A percentile compares a stretch with the other conserved stretches of the same genome.
phyloP scores from a whole-genome alignment of 192 early-diverging fungal genomes.

The Oehlia diaphana region DNA sequence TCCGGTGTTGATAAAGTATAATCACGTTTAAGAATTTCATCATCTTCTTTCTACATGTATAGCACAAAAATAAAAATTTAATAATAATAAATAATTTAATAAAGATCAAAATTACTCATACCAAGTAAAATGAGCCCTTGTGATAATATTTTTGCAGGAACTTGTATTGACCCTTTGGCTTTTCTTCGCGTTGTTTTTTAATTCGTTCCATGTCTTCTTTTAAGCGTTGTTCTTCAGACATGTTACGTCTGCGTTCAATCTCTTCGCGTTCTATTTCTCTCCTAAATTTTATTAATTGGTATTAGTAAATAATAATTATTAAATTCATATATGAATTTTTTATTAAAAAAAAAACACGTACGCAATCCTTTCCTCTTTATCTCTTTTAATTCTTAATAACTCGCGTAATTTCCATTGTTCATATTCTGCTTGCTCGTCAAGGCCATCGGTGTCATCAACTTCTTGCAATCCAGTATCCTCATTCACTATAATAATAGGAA shows the following conservation, averaged over 20 bases:
- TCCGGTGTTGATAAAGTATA: constrained; percentile 73
- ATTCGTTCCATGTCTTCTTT: constrained; percentile 70
- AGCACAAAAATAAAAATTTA: neutral
- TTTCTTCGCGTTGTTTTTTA: constrained; percentile 54
- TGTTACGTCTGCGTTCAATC: constrained; percentile 70
- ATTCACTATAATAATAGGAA: constrained; percentile 38
- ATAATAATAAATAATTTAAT: neutral
- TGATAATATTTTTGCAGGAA: constrained; percentile 85
- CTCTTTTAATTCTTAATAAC: constrained; percentile 83
- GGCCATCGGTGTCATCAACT: constrained; percentile 90
- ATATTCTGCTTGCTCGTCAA: constrained; percentile 87
- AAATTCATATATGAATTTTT: neutral
- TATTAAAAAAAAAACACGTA: constrained; percentile 37
- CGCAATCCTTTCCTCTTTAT: constrained; percentile 72
- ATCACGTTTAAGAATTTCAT: constrained; percentile 62
- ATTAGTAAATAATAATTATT: neutral
- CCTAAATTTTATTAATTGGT: constrained; percentile 24
- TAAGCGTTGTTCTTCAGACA: constrained; percentile 83
- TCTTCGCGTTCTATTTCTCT: constrained; percentile 77
- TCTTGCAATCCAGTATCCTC: constrained; percentile 45
- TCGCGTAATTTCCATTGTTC: constrained; percentile 92
- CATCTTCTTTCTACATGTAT: constrained; percentile 51
- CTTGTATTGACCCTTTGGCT: constrained; percentile 58
- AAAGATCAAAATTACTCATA: constrained; percentile 27
- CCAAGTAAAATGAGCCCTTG: constrained; percentile 85